Evolutionary conservation across 139 green algal genomes (phyloP).

Genomic region (Dunaliella primolecta): DNA sequence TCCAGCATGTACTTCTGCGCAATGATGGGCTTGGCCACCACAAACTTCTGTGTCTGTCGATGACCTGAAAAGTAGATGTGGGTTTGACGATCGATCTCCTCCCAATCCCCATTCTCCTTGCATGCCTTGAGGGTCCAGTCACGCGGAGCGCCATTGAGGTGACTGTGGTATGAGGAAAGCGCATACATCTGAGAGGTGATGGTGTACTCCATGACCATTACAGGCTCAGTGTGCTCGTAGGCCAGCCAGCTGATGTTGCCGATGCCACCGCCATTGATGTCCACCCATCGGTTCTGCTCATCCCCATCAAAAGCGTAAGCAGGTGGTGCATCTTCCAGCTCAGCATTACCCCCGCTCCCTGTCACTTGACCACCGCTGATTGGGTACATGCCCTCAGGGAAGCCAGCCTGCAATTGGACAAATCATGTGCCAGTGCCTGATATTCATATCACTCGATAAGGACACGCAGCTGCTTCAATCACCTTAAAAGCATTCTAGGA

Average conservation of each 20-base stretch:
- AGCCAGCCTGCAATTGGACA: neutral
- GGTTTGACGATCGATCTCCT: neutral
- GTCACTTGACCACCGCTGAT: neutral
- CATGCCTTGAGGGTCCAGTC: conserved; percentile 2
- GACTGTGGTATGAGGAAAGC: conserved; percentile 12
- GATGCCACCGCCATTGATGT: conserved; percentile 8
- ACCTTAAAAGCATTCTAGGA: too few relatives aligned
- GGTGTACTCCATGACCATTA: conserved; percentile 7
- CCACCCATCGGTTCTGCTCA: conserved; percentile 10
- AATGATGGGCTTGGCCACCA: neutral
- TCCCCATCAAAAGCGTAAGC: conserved; percentile 9
- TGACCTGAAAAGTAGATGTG: conserved; percentile 8
- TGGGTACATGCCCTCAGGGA: neutral
- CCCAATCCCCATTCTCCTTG: conserved; percentile 10
- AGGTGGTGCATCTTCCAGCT: conserved; percentile 2
- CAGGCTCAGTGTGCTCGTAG: conserved; percentile 8
- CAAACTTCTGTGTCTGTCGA: conserved; percentile 8
- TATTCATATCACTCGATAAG: too few relatives aligned
- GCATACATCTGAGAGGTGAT: conserved; percentile 14
- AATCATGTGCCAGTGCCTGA: too few relatives aligned
- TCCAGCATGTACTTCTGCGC: conserved; percentile 4
- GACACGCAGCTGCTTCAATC: too few relatives aligned
- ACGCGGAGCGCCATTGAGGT: conserved; percentile 12
- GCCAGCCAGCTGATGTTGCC: conserved; percentile 11
- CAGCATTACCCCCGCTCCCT: neutral